Percentiles rank a stretch among this genome's conserved stretches.
Evolutionary conservation across 257 asterid species (phyloP).

Genomic region (Solanum sitiens): DNA sequence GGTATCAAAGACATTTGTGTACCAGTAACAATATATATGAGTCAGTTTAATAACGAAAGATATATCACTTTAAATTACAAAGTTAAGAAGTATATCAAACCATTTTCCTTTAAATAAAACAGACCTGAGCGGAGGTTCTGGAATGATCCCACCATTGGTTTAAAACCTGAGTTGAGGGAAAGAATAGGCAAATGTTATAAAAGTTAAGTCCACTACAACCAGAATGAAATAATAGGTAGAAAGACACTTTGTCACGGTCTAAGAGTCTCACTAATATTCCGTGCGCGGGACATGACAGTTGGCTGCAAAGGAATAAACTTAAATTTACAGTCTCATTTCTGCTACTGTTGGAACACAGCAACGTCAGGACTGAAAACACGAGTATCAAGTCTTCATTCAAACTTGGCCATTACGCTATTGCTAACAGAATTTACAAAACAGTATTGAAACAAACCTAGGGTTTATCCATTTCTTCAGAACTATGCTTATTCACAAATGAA

Average conservation of each 20-base stretch:
- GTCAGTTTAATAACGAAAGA: neutral
- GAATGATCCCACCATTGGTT: neutral
- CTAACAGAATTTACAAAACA: neutral
- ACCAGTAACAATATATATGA: neutral
- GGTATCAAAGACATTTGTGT: neutral
- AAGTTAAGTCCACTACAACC: neutral
- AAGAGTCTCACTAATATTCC: no score
- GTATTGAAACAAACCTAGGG: conserved; percentile 4
- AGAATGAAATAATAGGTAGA: neutral
- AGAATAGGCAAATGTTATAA: neutral
- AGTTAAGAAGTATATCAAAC: no score
- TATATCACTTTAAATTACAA: neutral
- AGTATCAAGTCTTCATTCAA: neutral
- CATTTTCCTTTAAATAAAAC: neutral
- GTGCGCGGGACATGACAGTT: neutral
- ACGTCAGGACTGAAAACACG: neutral
- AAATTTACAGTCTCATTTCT: neutral
- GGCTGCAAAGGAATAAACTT: neutral
- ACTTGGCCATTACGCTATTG: neutral
- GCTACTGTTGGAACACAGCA: neutral
- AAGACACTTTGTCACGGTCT: neutral
- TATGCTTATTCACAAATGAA: conserved; percentile 22
- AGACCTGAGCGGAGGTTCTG: neutral
- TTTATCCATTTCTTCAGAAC: conserved; percentile 33
- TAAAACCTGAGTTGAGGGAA: neutral